phyloP scores from a whole-genome alignment of 2,329 filamentous ascomycete genomes.

The Lecanicillium sp. region DNA sequence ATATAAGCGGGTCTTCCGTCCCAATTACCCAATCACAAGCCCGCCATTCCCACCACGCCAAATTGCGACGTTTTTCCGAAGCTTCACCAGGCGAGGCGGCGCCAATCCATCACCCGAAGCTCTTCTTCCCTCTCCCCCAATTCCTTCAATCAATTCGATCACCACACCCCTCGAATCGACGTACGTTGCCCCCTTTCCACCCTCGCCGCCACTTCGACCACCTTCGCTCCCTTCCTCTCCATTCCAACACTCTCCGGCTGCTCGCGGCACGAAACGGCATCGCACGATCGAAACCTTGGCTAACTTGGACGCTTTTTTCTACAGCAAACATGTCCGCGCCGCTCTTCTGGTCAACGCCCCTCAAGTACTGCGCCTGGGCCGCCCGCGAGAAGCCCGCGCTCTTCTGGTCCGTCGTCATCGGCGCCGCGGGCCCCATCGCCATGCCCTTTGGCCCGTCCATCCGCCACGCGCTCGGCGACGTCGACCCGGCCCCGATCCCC shows the following conservation, averaged over 20 bases:
- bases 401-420: constrained; percentile 80
- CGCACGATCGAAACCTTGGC: no score
- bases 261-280: no score
- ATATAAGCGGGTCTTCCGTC: background rate
- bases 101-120: background rate
- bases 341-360: constrained; percentile 79
- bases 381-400: constrained; percentile 82
- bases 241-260: no score
- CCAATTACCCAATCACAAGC: background rate
- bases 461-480: constrained; percentile 66
- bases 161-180: background rate
- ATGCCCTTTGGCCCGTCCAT: constrained; percentile 69
- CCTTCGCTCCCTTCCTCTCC: background rate
- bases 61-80: constrained; percentile 11
- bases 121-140: background rate
- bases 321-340: constrained; percentile 49
- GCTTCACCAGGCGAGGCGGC: constrained; percentile 1
- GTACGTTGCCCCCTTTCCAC: background rate
- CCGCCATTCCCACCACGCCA: constrained; percentile 5
- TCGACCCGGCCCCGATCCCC: constrained; percentile 66
- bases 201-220: background rate
- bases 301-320: background rate
- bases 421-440: constrained; percentile 62
- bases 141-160: background rate
- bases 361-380: constrained; percentile 84